Conservation (phyloP, 768 basidiomycete species). For the Tylopilus subfusipes region DNA sequence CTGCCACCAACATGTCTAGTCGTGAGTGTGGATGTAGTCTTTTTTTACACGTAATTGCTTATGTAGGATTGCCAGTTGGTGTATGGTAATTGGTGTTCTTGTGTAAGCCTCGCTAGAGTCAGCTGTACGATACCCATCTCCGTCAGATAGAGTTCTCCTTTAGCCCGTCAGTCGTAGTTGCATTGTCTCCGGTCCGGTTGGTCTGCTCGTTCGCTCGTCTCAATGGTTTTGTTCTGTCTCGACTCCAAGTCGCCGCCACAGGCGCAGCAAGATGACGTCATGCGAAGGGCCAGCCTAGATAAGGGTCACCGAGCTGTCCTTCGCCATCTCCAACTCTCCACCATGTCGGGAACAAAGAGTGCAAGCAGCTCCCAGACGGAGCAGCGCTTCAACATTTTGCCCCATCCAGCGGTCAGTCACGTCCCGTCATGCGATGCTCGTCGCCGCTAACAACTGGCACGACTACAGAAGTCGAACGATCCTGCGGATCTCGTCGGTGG, state of each 20-base stretch:
- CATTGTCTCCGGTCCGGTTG: no score
- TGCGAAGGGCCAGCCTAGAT: conserved; percentile 2
- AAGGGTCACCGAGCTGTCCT: neutral
- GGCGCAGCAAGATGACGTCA: conserved; percentile 17
- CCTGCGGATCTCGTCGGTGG: conserved; percentile 46
- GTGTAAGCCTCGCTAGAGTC: no score
- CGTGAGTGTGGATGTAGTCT: neutral
- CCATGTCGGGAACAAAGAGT: conserved; percentile 17
- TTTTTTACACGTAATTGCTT: neutral
- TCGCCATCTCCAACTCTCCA: neutral
- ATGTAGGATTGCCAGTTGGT: neutral
- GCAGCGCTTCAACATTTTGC: conserved; percentile 49
- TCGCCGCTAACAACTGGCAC: neutral
- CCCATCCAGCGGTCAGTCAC: conserved; percentile 56
- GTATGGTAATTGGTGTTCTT: neutral
- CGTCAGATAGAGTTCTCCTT: no score
- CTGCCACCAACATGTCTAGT: neutral
- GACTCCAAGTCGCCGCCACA: no score
- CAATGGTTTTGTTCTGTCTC: no score
- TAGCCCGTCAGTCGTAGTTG: no score
- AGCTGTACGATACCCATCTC: no score
- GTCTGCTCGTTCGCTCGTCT: no score
- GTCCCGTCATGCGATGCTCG: neutral
- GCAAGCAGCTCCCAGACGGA: conserved; percentile 24
- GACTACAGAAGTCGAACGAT: conserved; percentile 53